phyloP scores from a whole-genome alignment of 2,329 filamentous ascomycete genomes.

The Tolypocladium album region DNA sequence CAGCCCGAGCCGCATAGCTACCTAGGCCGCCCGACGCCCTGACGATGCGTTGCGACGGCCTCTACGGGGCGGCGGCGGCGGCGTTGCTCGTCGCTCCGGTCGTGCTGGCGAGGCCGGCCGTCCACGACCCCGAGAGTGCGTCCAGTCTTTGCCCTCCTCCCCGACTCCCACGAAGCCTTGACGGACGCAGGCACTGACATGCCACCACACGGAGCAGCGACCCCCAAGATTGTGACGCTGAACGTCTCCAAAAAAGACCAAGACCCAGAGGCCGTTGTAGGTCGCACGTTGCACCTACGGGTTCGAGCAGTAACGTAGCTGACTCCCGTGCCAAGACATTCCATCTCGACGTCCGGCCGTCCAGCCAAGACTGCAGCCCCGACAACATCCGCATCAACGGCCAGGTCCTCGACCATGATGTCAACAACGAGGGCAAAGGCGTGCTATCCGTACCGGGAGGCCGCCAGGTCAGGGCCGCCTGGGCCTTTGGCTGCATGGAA shows the following conservation, averaged over 20 bases:
- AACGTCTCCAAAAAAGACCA: slow-evolving; percentile 7
- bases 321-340: slow-evolving; percentile 18
- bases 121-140: background rate
- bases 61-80: slow-evolving; percentile 3
- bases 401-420: background rate
- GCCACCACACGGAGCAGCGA: slow-evolving; percentile 2
- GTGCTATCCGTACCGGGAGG: background rate
- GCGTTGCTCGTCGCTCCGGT: slow-evolving; percentile 6
- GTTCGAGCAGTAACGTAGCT: background rate
- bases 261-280: slow-evolving; percentile 11
- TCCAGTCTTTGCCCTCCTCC: background rate
- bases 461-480: background rate
- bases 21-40: background rate
- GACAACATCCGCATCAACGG: background rate
- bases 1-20: background rate
- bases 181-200: background rate
- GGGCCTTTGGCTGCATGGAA: background rate
- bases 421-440: background rate
- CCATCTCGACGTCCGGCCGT: slow-evolving; percentile 26
- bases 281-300: background rate
- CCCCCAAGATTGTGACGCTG: slow-evolving; percentile 10
- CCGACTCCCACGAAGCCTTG: no score
- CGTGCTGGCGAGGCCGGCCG: background rate
- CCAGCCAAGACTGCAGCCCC: background rate
- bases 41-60: background rate